Evolutionary conservation across 2,329 filamentous ascomycete genomes (phyloP).

Genomic region (Aspergillus calidoustus): DNA sequence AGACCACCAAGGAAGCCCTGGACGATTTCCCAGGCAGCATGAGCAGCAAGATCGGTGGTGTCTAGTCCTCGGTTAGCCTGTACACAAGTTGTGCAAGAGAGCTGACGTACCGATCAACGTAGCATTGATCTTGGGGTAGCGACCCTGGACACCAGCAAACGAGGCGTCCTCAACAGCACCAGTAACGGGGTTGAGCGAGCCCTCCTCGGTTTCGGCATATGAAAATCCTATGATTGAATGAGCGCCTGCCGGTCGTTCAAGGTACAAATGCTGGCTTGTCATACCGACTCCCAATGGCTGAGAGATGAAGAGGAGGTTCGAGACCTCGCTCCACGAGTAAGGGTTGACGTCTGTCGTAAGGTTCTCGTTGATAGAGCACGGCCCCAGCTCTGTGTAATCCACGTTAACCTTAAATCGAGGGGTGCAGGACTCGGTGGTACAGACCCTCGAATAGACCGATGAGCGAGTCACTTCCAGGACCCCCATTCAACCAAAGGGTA

Average conservation of each 20-base stretch:
- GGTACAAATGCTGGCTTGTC: background rate
- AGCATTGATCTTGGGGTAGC: conserved; percentile 56
- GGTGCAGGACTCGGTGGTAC: background rate
- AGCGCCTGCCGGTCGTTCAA: background rate
- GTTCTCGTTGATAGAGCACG: conserved; percentile 51
- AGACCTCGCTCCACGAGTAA: conserved; percentile 63
- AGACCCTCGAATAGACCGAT: conserved; percentile 48
- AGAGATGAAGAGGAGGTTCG: conserved; percentile 65
- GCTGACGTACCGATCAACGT: conserved; percentile 44
- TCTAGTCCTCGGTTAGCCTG: conserved; percentile 34
- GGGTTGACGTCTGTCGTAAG: conserved; percentile 58
- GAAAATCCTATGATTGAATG: conserved; percentile 35
- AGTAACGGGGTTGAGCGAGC: conserved; percentile 49
- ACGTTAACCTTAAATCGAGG: conserved; percentile 20
- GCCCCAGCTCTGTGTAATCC: conserved; percentile 43
- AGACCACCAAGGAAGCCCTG: conserved; percentile 59
- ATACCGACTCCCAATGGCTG: conserved; percentile 63
- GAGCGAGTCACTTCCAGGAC: conserved; percentile 48
- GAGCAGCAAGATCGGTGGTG: conserved; percentile 61
- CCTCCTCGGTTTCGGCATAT: conserved; percentile 40
- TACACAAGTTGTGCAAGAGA: no score
- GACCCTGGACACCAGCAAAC: conserved; percentile 49
- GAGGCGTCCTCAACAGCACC: conserved; percentile 53
- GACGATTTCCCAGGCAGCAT: conserved; percentile 59
- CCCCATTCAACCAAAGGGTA: conserved; percentile 50